Evolutionary conservation across 192 early-diverging fungal species (phyloP).

Genomic region (Geranomyces variabilis): DNA sequence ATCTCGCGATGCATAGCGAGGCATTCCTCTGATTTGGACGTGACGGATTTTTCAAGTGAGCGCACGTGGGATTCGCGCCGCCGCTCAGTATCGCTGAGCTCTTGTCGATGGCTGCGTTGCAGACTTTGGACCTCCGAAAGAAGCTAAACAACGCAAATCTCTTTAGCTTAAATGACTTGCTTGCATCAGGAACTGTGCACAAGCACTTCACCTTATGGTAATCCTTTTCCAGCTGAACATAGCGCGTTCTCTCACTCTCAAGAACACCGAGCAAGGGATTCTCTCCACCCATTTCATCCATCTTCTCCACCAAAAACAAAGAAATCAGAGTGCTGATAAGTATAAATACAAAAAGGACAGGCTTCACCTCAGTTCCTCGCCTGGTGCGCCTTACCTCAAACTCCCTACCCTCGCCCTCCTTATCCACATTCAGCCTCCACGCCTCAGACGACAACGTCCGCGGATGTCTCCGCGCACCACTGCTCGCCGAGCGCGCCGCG

Average conservation of each 20-base stretch:
- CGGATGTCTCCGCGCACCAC: neutral
- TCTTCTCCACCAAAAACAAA: too few relatives aligned
- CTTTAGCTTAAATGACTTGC: too few relatives aligned
- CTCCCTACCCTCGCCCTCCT: neutral
- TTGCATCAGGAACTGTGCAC: neutral
- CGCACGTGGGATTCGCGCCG: constrained; percentile 29
- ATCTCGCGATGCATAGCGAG: constrained; percentile 23
- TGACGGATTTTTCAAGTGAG: constrained; percentile 42
- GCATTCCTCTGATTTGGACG: constrained; percentile 46
- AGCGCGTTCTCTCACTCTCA: constrained; percentile 53
- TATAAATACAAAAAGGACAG: too few relatives aligned
- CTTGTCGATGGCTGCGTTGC: constrained; percentile 50
- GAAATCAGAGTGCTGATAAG: too few relatives aligned
- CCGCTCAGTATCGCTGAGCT: constrained; percentile 46
- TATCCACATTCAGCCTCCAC: constrained; percentile 6
- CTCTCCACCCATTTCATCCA: constrained; percentile 27
- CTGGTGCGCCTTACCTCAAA: neutral
- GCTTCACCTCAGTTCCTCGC: neutral
- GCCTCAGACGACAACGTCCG: neutral
- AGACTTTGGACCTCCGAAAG: constrained; percentile 51
- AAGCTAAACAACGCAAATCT: neutral
- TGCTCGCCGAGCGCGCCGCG: neutral
- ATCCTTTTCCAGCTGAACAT: constrained; percentile 45
- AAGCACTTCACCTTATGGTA: constrained; percentile 42
- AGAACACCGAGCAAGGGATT: constrained; percentile 50